Base-by-base conservation (phyloP, 176 grass and related monocot genomes). In the Carex littledalei region DNA sequence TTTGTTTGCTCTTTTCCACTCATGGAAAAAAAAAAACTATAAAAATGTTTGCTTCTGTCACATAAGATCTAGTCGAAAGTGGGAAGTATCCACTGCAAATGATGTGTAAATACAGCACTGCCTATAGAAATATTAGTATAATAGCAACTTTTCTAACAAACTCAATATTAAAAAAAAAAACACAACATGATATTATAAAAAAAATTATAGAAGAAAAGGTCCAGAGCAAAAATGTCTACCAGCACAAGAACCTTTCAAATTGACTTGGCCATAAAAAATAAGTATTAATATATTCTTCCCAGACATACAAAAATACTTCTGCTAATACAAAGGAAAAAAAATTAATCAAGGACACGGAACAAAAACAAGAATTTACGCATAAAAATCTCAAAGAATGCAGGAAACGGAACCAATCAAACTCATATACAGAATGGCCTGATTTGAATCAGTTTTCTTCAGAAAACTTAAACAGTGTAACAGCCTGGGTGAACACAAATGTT, bases 1-100 rank as follows among this genome's bases (percentile, higher is more conserved):
- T 78, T 57, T 78, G 52, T 78, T 78, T 55, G 22, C 50, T 43
- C 2, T 74, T 49, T 20, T 72, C 52, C 26, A 78, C 74, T 78
- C 17, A 78, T 8, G 26, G 26, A 56, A 8, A 34, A 78, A 77
- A 77, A 77, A 24, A 6, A 57, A 57, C 1, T 34, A 57, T 13
- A 34, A 63, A 63, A 78, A 56, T 47, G 18, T 47, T 72, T 6
- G 37, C 37, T 39, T 39, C 37, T 21, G 24, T 78, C 1, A 0
- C 21, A 49, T 15, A 75, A 69, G 20, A 43, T 32, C 17, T n/a
- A 75, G 21, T 22, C 45, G 15, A 50, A 49, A 24, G 47, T 74
- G 39, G 24, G 20, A 74, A 22, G n/a, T 50, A 74, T 24, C 24
- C 24, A 24, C 24, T 74, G 18, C 70, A 77, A 70, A 31, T 78